Conservation (phyloP, 331 rosid species). For the Cydonia oblonga region DNA sequence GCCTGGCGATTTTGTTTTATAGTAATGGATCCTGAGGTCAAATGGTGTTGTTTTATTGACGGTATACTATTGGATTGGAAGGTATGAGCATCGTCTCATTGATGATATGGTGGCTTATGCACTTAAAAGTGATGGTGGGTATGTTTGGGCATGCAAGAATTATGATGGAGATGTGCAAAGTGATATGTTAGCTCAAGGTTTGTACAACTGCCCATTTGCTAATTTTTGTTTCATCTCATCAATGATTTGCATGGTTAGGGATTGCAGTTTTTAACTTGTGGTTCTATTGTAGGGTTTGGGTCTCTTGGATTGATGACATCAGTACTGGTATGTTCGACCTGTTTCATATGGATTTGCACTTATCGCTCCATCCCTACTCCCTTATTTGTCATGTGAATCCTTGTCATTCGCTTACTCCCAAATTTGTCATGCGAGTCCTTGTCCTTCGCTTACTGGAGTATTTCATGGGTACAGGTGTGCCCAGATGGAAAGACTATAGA, state of each 20-base stretch:
- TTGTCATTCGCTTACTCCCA: background rate
- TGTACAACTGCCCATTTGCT: conserved; percentile 4
- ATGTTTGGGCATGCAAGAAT: conserved; percentile 99
- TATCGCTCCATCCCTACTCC: background rate
- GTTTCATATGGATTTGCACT: background rate
- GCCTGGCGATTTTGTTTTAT: background rate
- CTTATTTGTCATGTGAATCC: background rate
- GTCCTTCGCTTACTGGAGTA: background rate
- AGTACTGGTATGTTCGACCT: conserved; percentile 57
- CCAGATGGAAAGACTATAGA: conserved; percentile 99
- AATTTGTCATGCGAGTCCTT: background rate
- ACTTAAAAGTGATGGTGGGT: conserved; percentile 92
- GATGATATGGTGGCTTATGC: conserved; percentile 99
- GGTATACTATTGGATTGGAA: conserved; percentile 20
- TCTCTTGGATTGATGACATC: conserved; percentile 99
- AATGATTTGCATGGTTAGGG: background rate
- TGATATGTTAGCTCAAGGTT: conserved; percentile 97
- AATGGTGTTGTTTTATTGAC: background rate
- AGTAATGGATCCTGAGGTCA: background rate
- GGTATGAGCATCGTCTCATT: conserved; percentile 98
- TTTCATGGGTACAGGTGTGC: conserved; percentile 59
- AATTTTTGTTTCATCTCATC: background rate
- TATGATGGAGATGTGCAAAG: conserved; percentile 98
- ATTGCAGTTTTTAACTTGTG: conserved; percentile 9
- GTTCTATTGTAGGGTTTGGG: conserved; percentile 63